Evolutionary conservation across 2,329 filamentous ascomycete genomes (phyloP), one percentile per base, ranked within the genome.

Genomic region (Sclerotinia trifoliorum): DNA sequence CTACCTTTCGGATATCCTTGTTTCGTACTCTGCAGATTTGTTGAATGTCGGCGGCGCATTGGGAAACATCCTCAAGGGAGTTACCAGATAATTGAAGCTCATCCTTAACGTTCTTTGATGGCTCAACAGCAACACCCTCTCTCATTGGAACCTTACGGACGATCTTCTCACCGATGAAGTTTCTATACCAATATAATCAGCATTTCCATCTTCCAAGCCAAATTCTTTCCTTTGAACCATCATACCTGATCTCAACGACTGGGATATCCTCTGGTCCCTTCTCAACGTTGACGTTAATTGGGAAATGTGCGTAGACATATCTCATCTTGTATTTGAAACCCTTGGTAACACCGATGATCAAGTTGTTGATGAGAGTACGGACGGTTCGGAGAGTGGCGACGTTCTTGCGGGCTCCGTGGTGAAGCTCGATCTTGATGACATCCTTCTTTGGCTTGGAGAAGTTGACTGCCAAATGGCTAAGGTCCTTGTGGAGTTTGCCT

Each of bases 261-360:
- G 80, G 91, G 78, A 90, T 84, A 77, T 90, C 94, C 86, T 98
- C 95, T 80, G 83, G 82, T 88, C 94, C 94, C 91, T 97, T 94
- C 79, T 97, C 93, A 77, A 99, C 84, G 88, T 97, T 98, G 86
- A 99, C 94, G 89, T 99, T 99, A 93, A 99, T 99, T 84, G 95
- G 95, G 82, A 99, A 99, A 90, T 99, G 95, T 82, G 95, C 95
- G 83, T 99, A 99, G 84, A 99, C 95, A 87, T 99, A 99, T 80
- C 96, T 93, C 94, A 99, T 98, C 92, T 99, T 99, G 91, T 99
- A 99, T 87, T 96, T 96, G 92, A 91, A 99, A 78, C 95, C 95
- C 88, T 94, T 96, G 82, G 95, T 99, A 77, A 99, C 95, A 83
- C 95, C 95, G 79, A 94, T 90, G 83, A 99, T 92, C 85, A 99